Evolutionary conservation across 371 early-diverging fungal genomes (phyloP).

Genomic region (Capniomyces stellatus): DNA sequence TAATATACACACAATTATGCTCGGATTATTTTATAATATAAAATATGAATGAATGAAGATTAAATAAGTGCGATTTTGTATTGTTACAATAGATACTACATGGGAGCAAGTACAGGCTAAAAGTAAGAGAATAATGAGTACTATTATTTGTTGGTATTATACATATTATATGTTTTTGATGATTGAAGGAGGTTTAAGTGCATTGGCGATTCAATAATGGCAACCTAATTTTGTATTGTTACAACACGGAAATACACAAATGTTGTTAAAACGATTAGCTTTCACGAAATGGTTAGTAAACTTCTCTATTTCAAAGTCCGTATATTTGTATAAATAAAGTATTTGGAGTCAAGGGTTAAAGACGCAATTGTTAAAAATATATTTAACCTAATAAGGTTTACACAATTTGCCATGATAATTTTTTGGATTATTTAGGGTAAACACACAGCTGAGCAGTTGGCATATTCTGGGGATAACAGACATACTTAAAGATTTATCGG

Average conservation of each 20-base stretch:
- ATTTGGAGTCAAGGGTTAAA: neutral
- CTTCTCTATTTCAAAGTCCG: neutral
- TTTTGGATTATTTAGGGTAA: no score
- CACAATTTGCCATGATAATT: slow-evolving; percentile 16
- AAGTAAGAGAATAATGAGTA: slow-evolving; percentile 28
- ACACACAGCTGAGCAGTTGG: slow-evolving; percentile 58
- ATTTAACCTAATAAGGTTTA: neutral
- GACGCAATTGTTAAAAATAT: neutral
- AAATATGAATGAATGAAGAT: no score
- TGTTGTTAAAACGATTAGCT: slow-evolving; percentile 22
- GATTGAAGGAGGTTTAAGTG: neutral
- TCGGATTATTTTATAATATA: no score
- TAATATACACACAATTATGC: no score
- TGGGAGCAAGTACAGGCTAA: slow-evolving; percentile 82
- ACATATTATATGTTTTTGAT: neutral
- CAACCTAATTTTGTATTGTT: neutral
- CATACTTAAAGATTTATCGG: slow-evolving; percentile 48
- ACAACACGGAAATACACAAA: slow-evolving; percentile 1
- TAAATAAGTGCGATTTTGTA: no score
- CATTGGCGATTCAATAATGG: neutral
- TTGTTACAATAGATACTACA: slow-evolving; percentile 48
- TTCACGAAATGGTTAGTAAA: slow-evolving; percentile 55
- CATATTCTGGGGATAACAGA: slow-evolving; percentile 40
- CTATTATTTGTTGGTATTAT: neutral
- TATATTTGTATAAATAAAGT: neutral